Evolutionary conservation across 805 yeast genomes (phyloP), one percentile per base, ranked within the genome.

Genomic region (Metschnikowia amazonensis): DNA sequence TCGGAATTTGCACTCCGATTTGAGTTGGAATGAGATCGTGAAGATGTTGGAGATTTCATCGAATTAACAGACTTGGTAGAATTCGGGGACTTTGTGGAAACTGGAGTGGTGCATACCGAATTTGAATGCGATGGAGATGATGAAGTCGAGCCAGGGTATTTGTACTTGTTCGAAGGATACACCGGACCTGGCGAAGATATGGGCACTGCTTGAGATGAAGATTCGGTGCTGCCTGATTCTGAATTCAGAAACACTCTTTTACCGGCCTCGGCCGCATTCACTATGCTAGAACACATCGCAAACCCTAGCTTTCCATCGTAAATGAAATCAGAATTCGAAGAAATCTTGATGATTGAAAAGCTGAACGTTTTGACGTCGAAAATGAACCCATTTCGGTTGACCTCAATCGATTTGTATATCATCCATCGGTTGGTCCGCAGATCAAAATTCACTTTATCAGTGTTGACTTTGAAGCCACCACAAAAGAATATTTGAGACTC

Each of bases 381-480:
- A n/a, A 84, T 64, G 66, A 77, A 85, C 0, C 78, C 82, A 34
- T 73, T 67, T 42, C 73, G 72, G 57, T 80, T 82, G 45, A 83
- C 53, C 5, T 62, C 63, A 3, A 82, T 65, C 20, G 69, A 66
- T 51, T 74, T 72, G 35, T 72, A 67, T 14, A 66, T 51, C 49
- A 68, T 38, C 76, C 78, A 64, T 47, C 64, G 49, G 47, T 60
- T 65, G 16, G 54, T 43, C 2, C 56, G 52, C 4, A 56, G 55
- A 5, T 53, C 45, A 45, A 65, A 60, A 1, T 45, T 44, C 6
- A 60, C 63, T 1, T 62, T 52, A 10, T 56, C 60, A 14, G 56
- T 55, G 20, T 51, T 48, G 17, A 70, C 45, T 43, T 76, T 77
- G 58, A 83, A 77, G 0, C 94, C 95, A n/a, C 92, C 95, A 57